phyloP scores from a whole-genome alignment of 2,329 filamentous ascomycete genomes.

The Ascochyta fabae region DNA sequence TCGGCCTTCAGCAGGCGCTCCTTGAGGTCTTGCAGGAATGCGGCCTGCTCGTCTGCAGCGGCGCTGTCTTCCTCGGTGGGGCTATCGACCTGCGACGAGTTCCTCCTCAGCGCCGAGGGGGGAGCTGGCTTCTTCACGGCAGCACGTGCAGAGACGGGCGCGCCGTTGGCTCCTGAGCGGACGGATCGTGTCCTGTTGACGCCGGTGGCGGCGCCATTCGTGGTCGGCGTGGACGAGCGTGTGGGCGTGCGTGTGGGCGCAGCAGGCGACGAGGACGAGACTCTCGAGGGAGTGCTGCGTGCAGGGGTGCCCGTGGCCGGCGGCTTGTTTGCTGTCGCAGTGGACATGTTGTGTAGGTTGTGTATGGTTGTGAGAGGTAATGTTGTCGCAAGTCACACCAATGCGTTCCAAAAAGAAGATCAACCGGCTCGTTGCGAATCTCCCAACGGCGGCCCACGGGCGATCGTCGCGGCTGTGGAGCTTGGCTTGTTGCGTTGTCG shows the following conservation, averaged over 20 bases:
- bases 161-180: slow-evolving; percentile 39
- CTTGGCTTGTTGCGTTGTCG: slow-evolving; percentile 14
- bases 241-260: slow-evolving; percentile 42
- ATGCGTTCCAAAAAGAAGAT: slow-evolving; percentile 12
- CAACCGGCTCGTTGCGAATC: slow-evolving; percentile 10
- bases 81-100: slow-evolving; percentile 45
- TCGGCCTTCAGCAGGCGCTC: slow-evolving; percentile 83
- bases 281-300: slow-evolving; percentile 32
- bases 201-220: slow-evolving; percentile 36
- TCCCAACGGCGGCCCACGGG: slow-evolving; percentile 14
- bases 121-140: slow-evolving; percentile 47
- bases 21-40: slow-evolving; percentile 83
- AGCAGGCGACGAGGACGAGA: slow-evolving; percentile 40
- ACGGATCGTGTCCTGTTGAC: slow-evolving; percentile 42
- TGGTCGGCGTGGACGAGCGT: slow-evolving; percentile 38
- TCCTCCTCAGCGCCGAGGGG: slow-evolving; percentile 43
- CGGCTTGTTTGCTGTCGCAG: slow-evolving; percentile 46
- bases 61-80: slow-evolving; percentile 59
- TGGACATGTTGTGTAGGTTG: slow-evolving; percentile 35
- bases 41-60: slow-evolving; percentile 77
- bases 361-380: slow-evolving; percentile 1
- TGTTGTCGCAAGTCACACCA: slow-evolving; percentile 1
- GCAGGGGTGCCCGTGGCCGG: slow-evolving; percentile 42
- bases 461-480: slow-evolving; percentile 16
- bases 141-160: slow-evolving; percentile 49